Evolutionary conservation across 768 basidiomycete species (phyloP).

Genomic region (Artomyces pyxidatus): DNA sequence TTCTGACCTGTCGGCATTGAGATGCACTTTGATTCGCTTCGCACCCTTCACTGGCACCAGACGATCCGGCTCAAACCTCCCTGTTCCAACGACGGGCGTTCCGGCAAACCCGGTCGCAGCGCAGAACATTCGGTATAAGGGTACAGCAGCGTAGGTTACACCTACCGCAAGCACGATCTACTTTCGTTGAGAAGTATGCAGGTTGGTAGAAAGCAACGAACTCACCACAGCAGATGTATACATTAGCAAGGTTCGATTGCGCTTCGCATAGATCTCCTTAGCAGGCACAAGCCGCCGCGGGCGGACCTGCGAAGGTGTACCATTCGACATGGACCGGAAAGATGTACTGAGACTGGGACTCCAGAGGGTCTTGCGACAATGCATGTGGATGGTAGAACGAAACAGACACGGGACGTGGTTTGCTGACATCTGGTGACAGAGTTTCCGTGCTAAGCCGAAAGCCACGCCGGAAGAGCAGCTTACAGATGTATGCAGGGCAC

Average conservation of each 20-base stretch:
- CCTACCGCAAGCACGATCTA: conserved; percentile 78
- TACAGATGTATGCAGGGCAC: too few species aligned
- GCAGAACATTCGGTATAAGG: conserved; percentile 96
- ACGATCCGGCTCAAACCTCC: conserved; percentile 76
- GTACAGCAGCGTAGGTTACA: conserved; percentile 93
- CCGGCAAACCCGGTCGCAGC: conserved; percentile 96
- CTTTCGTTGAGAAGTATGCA: neutral
- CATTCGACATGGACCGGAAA: too few species aligned
- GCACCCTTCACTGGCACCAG: conserved; percentile 67
- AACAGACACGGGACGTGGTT: too few species aligned
- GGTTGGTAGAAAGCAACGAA: conserved; percentile 8
- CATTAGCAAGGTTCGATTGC: conserved; percentile 73
- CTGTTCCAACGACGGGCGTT: conserved; percentile 84
- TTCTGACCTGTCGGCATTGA: conserved; percentile 89
- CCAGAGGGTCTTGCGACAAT: too few species aligned
- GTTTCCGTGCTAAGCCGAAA: too few species aligned
- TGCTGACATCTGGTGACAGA: too few species aligned
- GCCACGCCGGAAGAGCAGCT: too few species aligned
- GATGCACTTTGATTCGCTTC: conserved; percentile 83
- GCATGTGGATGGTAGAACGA: too few species aligned
- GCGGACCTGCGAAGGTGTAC: too few species aligned
- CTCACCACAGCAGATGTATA: conserved; percentile 78
- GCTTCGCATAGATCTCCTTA: conserved; percentile 39
- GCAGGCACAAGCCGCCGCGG: conserved; percentile 25
- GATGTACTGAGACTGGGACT: too few species aligned